phyloP scores from a whole-genome alignment of 352 stramenopile genomes.

The Globisporangium alternatum region DNA sequence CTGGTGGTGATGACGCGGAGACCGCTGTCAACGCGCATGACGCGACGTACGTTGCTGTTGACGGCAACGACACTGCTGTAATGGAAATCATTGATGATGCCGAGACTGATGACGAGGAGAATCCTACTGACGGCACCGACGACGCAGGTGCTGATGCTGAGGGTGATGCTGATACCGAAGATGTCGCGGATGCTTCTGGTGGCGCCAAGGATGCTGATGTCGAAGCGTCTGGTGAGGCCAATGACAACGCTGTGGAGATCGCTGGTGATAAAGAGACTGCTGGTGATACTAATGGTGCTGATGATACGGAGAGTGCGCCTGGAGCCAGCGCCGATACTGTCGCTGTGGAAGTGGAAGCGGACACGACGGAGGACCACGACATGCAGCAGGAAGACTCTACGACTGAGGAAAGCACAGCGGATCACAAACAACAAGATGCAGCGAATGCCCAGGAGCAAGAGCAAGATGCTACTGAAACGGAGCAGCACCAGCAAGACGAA shows the following conservation, averaged over 20 bases:
- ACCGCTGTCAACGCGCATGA: background rate
- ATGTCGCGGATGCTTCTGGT: background rate
- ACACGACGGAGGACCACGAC: background rate
- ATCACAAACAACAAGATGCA: background rate
- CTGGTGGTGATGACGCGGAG: background rate
- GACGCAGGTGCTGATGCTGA: background rate
- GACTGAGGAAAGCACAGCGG: background rate
- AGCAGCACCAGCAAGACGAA: slow-evolving; percentile 17
- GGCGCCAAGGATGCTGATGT: background rate
- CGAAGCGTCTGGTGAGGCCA: background rate
- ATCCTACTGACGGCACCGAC: background rate
- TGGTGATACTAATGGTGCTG: background rate
- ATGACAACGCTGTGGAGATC: background rate
- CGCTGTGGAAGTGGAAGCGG: background rate
- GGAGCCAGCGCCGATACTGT: background rate
- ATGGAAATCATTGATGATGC: background rate
- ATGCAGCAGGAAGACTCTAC: background rate
- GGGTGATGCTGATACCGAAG: background rate
- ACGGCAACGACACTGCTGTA: background rate
- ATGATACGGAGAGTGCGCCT: background rate
- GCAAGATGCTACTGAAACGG: background rate
- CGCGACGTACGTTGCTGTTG: background rate
- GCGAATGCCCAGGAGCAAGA: background rate
- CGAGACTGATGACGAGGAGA: background rate
- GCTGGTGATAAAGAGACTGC: background rate